Percentiles rank a stretch among this genome's conserved stretches.
Conservation (phyloP, 495 filamentous ascomycete species). For the Penicillium coffeae region DNA sequence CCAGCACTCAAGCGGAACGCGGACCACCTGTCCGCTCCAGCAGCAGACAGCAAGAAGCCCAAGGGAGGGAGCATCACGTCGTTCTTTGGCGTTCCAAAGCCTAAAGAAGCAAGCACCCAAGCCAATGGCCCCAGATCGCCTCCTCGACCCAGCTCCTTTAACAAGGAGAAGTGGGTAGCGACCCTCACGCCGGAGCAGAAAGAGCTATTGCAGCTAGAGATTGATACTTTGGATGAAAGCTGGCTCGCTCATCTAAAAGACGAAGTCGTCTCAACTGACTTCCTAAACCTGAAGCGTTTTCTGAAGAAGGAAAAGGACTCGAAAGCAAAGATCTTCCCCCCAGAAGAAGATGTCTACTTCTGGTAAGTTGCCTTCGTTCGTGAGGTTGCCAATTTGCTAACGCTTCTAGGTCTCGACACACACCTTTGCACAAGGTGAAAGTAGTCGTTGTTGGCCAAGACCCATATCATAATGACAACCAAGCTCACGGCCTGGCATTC, state of each 20-base stretch:
- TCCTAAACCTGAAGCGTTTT: conserved; percentile 84
- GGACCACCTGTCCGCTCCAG: conserved; percentile 25
- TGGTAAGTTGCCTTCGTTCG: conserved; percentile 54
- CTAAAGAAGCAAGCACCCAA: conserved; percentile 37
- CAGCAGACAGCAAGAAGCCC: conserved; percentile 53
- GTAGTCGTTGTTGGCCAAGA: conserved; percentile 92
- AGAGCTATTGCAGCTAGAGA: conserved; percentile 78
- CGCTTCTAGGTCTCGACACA: conserved; percentile 72
- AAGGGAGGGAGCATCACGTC: conserved; percentile 64
- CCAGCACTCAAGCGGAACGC: conserved; percentile 34
- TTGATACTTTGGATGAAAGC: conserved; percentile 82
- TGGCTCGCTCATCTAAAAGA: conserved; percentile 88
- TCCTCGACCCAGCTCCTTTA: conserved; percentile 56
- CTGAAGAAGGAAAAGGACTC: conserved; percentile 71
- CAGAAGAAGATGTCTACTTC: conserved; percentile 83
- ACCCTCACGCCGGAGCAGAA: conserved; percentile 78
- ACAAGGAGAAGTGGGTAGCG: conserved; percentile 83
- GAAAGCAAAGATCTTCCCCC: conserved; percentile 78
- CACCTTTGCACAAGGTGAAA: conserved; percentile 81
- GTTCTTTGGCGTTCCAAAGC: conserved; percentile 59
- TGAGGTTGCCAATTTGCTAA: not conserved
- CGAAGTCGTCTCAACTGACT: conserved; percentile 70
- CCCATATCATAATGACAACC: conserved; percentile 92
- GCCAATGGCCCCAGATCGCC: conserved; percentile 14
- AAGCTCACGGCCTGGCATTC: conserved; percentile 94